These are phyloP conservation scores for Epichloe coenophiala DNA, from an alignment of 2,329 filamentous ascomycete species.

Conservation along the genomic window DNA sequence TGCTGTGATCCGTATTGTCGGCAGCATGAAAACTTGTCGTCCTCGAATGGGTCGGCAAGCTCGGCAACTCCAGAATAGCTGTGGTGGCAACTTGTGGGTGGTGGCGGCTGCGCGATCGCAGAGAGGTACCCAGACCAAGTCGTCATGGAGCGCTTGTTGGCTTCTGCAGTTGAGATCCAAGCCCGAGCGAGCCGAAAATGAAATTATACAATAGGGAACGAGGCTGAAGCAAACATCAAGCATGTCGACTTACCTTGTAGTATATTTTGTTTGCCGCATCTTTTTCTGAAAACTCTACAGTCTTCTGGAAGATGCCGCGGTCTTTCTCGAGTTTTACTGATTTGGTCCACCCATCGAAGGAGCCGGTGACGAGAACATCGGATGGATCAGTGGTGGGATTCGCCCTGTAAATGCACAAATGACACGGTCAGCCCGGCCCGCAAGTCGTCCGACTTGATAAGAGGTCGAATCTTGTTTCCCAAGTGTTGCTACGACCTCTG, in stretches of 20 bases:
- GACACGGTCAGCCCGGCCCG: slow-evolving; percentile 3
- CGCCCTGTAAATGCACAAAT: slow-evolving; percentile 43
- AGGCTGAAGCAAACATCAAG: neutral
- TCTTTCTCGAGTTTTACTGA: slow-evolving; percentile 70
- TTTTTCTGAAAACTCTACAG: slow-evolving; percentile 52
- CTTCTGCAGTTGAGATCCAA: neutral
- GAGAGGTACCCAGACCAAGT: neutral
- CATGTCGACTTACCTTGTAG: slow-evolving; percentile 66
- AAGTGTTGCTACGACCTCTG: neutral
- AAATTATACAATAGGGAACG: neutral
- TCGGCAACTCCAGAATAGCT: neutral
- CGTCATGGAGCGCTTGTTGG: neutral
- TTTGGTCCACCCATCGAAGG: slow-evolving; percentile 89
- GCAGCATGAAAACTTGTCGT: neutral
- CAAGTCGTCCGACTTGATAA: neutral
- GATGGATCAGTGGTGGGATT: slow-evolving; percentile 72
- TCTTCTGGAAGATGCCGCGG: slow-evolving; percentile 64
- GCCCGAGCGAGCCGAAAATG: neutral
- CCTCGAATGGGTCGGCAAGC: neutral
- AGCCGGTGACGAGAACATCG: slow-evolving; percentile 61
- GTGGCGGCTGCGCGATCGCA: neutral
- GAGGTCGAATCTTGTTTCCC: neutral
- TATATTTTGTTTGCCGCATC: slow-evolving; percentile 55
- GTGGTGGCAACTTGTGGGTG: neutral
- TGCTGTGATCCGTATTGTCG: neutral